These are phyloP conservation scores for Amylocystis lapponica DNA, from an alignment of 768 basidiomycete genomes.

Conservation along the genomic window DNA sequence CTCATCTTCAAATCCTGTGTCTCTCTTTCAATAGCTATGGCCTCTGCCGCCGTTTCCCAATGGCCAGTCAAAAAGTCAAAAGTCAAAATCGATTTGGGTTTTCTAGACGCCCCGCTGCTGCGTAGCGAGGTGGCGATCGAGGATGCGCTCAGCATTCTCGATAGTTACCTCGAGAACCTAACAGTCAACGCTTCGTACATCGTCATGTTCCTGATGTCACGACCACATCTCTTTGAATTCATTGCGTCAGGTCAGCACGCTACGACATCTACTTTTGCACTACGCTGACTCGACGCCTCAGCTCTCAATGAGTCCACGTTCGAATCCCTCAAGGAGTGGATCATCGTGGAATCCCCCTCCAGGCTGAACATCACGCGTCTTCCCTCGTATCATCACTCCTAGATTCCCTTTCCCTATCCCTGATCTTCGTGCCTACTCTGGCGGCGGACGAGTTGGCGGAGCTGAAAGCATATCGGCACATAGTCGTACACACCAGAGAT, in stretches of 20 bases:
- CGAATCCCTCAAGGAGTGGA: not conserved
- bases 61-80: no score
- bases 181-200: not conserved
- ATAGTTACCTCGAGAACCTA: conserved; percentile 1
- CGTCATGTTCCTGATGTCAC: not conserved
- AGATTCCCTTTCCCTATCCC: conserved; percentile 4
- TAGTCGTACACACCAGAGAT: not conserved
- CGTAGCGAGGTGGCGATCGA: not conserved
- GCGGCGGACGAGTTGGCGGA: not conserved
- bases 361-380: not conserved
- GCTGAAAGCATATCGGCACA: not conserved
- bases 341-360: not conserved
- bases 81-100: not conserved
- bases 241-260: conserved; percentile 1
- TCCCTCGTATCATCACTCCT: conserved; percentile 3
- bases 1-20: no score
- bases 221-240: conserved; percentile 1
- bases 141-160: conserved; percentile 1
- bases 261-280: not conserved
- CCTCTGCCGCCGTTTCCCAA: no score
- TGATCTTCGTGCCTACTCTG: conserved; percentile 8
- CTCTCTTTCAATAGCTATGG: no score
- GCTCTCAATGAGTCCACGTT: not conserved
- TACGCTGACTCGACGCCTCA: not conserved
- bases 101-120: not conserved